Base-by-base conservation (phyloP, 345 rosid genomes). In the Reutealis trisperma region DNA sequence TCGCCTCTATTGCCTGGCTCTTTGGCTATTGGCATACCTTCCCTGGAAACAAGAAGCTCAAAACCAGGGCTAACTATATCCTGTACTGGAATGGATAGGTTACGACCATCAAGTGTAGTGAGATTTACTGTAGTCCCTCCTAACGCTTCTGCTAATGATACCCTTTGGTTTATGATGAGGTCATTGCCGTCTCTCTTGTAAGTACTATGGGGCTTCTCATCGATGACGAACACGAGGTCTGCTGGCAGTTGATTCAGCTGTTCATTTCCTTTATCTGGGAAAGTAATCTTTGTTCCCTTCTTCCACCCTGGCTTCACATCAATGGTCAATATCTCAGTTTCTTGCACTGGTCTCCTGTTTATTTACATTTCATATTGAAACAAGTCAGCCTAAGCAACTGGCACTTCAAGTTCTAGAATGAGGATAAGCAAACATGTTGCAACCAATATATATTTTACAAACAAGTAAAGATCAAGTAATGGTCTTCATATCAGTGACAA, bases 241-340 rank as follows among this genome's bases (percentile, higher is more conserved):
- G 99, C 99, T 49, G 99, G 92, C 45, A 91, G 90, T 41, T 90
- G 99, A 80, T 91, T 90, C 68, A 88, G 84, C 87, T 87, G 97
- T 84, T 96, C 98, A 8, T 96, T 96, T 34, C 98, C 99, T 81
- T 96, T 96, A 61, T 93, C 98, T 0, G 93, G 93, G 84, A 96
- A 96, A 11, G 93, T 93, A 41, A 96, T 86, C 88, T 96, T 96
- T 2, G 99, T 96, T 44, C 99, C 98, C 79, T 89, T 94, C 87
- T 96, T 96, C 99, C 98, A 93, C 42, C 99, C 97, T 0, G 97
- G 99, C 84, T 96, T 93, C 78, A 96, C 97, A 47, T 85, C 96
- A 54, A 93, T 93, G 6, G 93, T 92, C 60, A 96, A 61, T 63
- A 93, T 91, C 88, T 96, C 99, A 12, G 94, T 86, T 76, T 96